These are phyloP conservation scores for Handroanthus guayacan DNA, from an alignment of 257 asterid genomes.

Conservation along the genomic window DNA sequence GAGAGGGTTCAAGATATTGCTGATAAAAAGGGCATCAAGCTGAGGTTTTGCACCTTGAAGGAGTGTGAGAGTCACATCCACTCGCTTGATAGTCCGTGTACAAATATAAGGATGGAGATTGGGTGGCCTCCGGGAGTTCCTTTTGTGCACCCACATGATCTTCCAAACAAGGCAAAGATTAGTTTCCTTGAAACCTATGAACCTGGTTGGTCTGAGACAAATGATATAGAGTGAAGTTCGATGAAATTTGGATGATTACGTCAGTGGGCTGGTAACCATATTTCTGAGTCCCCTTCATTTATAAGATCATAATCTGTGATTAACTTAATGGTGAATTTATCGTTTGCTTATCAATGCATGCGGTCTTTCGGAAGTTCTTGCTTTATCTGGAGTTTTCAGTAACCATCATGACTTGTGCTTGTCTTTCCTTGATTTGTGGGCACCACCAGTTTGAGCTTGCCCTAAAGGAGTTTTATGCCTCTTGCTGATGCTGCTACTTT, in stretches of 20 bases:
- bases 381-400: background rate
- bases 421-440: conserved; percentile 18
- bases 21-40: conserved; percentile 91
- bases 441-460: conserved; percentile 27
- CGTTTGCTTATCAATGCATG: background rate
- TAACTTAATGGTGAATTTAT: background rate
- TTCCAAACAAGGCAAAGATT: conserved; percentile 98
- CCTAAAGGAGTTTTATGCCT: conserved; percentile 5
- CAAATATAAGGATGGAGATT: conserved; percentile 83
- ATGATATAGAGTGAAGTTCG: conserved; percentile 74
- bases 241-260: conserved; percentile 47
- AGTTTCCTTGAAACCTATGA: conserved; percentile 97
- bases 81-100: conserved; percentile 86
- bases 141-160: conserved; percentile 98
- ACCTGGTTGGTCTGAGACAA: conserved; percentile 95
- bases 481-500: conserved; percentile 23
- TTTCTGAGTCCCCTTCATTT: conserved; percentile 43
- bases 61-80: conserved; percentile 94
- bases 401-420: background rate
- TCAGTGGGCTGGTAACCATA: conserved; percentile 45
- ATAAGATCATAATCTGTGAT: conserved; percentile 9
- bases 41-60: conserved; percentile 92
- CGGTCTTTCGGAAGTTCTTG: background rate
- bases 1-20: conserved; percentile 98
- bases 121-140: conserved; percentile 99